Percentiles rank a stretch among this genome's conserved stretches.
These are phyloP conservation scores for Colletotrichum ledebouriae DNA, from an alignment of 2,329 filamentous ascomycete species.

Conservation along the genomic window DNA sequence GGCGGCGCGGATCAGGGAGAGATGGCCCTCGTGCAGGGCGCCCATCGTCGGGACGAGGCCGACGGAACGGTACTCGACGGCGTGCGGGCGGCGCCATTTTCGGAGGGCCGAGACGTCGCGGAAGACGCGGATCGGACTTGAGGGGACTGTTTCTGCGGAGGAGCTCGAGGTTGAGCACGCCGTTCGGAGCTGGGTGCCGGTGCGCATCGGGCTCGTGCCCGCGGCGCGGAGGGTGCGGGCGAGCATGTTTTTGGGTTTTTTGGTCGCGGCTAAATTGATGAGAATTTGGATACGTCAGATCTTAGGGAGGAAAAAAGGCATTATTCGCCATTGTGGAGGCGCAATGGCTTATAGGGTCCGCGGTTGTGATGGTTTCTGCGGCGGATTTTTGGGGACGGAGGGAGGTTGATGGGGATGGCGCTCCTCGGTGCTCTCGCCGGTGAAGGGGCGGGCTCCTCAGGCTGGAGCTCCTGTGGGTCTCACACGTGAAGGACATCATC, in stretches of 20 bases:
- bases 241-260: constrained; percentile 31
- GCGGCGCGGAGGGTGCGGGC: constrained; percentile 41
- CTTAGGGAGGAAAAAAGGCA: constrained; percentile 38
- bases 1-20: constrained; percentile 86
- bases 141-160: constrained; percentile 63
- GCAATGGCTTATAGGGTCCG: constrained; percentile 47
- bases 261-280: not conserved
- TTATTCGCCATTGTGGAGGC: constrained; percentile 50
- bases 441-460: not conserved
- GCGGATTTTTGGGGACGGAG: constrained; percentile 60
- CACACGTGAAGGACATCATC: not conserved
- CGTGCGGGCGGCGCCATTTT: constrained; percentile 75
- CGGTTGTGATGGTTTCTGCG: constrained; percentile 62
- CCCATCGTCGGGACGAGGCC: constrained; percentile 98
- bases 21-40: constrained; percentile 91
- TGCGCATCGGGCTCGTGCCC: constrained; percentile 18
- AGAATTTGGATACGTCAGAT: not conserved
- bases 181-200: constrained; percentile 39
- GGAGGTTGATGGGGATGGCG: constrained; percentile 24
- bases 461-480: constrained; percentile 24
- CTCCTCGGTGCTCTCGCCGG: constrained; percentile 31
- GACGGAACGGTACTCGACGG: constrained; percentile 77
- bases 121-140: constrained; percentile 77
- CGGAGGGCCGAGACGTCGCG: constrained; percentile 81
- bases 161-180: constrained; percentile 45